phyloP scores from a whole-genome alignment of 768 basidiomycete species.

The Macrocybe gigantea region DNA sequence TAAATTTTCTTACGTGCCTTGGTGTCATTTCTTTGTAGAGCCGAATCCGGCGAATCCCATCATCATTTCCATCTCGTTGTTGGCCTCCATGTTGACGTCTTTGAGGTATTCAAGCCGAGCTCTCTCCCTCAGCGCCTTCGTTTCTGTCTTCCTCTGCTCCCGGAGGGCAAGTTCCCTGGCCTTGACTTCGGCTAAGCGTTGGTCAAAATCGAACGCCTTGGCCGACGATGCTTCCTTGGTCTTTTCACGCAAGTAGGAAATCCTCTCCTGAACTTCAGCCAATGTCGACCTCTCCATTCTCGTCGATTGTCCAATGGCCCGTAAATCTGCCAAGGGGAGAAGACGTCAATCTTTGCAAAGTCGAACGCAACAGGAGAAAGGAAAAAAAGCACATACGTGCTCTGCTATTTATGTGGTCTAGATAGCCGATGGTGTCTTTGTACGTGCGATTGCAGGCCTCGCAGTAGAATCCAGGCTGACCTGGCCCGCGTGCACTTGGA shows the following conservation, averaged over 20 bases:
- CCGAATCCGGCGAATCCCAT: slow-evolving; percentile 96
- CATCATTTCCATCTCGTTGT: slow-evolving; percentile 66
- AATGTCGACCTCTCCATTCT: slow-evolving; percentile 86
- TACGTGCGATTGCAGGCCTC: slow-evolving; percentile 87
- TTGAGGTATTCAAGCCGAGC: slow-evolving; percentile 60
- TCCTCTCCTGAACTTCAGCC: slow-evolving; percentile 87
- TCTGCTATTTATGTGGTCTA: slow-evolving; percentile 95
- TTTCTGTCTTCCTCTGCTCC: slow-evolving; percentile 71
- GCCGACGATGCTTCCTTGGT: slow-evolving; percentile 78
- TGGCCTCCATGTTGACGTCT: slow-evolving; percentile 38
- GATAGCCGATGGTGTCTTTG: slow-evolving; percentile 90
- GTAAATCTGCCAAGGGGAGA: slow-evolving; percentile 58
- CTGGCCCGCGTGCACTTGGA: slow-evolving; percentile 74
- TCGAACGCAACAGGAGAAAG: neutral
- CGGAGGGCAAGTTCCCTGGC: slow-evolving; percentile 63
- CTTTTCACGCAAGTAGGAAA: slow-evolving; percentile 81
- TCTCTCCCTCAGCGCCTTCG: slow-evolving; percentile 73
- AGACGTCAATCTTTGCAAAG: slow-evolving; percentile 3
- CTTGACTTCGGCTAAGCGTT: slow-evolving; percentile 78
- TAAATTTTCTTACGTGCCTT: neutral
- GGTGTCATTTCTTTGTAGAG: slow-evolving; percentile 66
- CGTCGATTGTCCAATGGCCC: slow-evolving; percentile 93
- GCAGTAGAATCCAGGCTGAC: slow-evolving; percentile 92
- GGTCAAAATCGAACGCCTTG: slow-evolving; percentile 93
- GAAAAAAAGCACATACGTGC: slow-evolving; percentile 54